Base-by-base conservation (phyloP, 2,329 filamentous ascomycete species). In the Diaporthe longicolla region DNA sequence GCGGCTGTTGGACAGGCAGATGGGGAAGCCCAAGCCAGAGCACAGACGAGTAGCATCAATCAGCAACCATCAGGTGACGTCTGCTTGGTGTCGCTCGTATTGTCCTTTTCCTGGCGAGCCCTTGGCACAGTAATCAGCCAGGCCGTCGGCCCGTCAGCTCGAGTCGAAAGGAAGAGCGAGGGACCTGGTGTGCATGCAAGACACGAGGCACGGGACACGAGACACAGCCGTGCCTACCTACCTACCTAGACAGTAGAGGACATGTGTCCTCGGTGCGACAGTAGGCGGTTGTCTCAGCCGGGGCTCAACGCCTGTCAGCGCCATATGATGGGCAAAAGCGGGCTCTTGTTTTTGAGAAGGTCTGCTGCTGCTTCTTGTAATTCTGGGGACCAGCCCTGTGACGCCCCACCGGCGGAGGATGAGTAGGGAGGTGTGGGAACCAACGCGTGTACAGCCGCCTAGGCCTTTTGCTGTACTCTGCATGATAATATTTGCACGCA, bases 281-380 rank as follows among this genome's bases (percentile, higher is more conserved):
- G 21, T 17, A 65, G 61, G 26, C 43, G 61, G 61, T 50, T 65
- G 61, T 65, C 61, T 65, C 61, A 65, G 61, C 59, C 59, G n/a
- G 59, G 59, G 26, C 61, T 29, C 26, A 48, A 65, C 43, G 43
- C 43, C 61, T 65, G 61, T 50, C 43, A n/a, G 61, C 40, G 29
- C 40, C 43, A 43, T 65, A 50, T 65, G 61, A 65, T 45, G 61
- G 43, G 9, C 40, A 63, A 29, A 45, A 37, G 32, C 10, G 32
- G 32, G 57, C 26, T 55, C 52, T 48, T 54, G 17, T 37, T 35
- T 35, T 40, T 32, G 57, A 59, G 21, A 59, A 40, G 35, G 29
- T 32, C 29, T 32, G 37, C 37, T 29, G 21, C 37, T 45, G 61
- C 61, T 65, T 48, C 43, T 65, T 65, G 48, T 29, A 24, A 24